Conservation (phyloP, 2,329 filamentous ascomycete species). For the Blastomyces silverae region DNA sequence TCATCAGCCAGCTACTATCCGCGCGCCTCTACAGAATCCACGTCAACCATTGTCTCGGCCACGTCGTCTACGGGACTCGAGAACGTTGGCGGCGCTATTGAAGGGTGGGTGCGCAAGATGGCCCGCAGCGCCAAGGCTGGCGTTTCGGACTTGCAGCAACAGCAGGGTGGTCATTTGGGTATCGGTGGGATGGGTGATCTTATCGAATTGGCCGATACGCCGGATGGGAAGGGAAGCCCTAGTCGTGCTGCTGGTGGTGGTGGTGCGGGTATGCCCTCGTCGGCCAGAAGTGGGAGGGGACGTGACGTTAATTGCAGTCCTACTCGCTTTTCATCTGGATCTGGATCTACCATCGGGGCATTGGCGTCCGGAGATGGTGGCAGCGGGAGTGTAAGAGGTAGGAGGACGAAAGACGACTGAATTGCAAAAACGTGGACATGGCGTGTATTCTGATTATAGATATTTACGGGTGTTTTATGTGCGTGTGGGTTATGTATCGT, state of each 20-base stretch:
- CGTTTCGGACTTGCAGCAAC: conserved; percentile 38
- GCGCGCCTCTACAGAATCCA: conserved; percentile 33
- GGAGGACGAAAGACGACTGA: conserved; percentile 2
- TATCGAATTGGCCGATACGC: conserved; percentile 40
- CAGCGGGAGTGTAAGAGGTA: not conserved
- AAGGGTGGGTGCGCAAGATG: conserved; percentile 83
- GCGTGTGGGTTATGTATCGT: not conserved
- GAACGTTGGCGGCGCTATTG: conserved; percentile 77
- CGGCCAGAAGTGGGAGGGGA: not conserved
- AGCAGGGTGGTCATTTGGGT: conserved; percentile 26
- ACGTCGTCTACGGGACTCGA: conserved; percentile 53
- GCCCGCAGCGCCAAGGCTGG: conserved; percentile 46
- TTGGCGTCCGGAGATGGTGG: not conserved
- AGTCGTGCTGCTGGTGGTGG: not conserved
- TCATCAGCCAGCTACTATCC: conserved; percentile 23
- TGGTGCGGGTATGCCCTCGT: not conserved
- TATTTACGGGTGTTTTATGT: not conserved
- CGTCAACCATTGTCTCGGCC: conserved; percentile 27
- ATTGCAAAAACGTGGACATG: not conserved
- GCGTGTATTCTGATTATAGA: not conserved
- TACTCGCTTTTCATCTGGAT: not conserved
- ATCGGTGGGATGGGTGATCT: conserved; percentile 36
- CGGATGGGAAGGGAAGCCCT: conserved; percentile 19
- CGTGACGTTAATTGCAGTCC: not conserved
- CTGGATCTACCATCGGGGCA: not conserved